Conservation (phyloP, 2,329 filamentous ascomycete species). For the Myriosclerotinia scirpicola region DNA sequence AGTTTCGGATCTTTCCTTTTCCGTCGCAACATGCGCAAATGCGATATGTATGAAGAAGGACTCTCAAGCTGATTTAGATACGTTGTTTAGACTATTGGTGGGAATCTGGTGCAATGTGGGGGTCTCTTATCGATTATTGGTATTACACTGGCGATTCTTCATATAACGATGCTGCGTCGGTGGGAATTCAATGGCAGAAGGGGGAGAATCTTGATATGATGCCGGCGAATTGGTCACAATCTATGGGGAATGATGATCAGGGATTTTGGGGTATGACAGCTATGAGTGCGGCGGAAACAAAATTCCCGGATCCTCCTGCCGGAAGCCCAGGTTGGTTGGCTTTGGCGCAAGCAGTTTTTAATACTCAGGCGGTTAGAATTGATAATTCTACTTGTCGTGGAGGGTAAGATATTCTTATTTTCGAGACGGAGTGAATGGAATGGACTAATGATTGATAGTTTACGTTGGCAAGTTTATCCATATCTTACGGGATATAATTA, state of each 20-base stretch:
- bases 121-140: slow-evolving; percentile 61
- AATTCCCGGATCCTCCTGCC: slow-evolving; percentile 65
- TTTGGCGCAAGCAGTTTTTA: slow-evolving; percentile 76
- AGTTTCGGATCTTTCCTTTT: slow-evolving; percentile 27
- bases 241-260: slow-evolving; percentile 43
- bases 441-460: slow-evolving; percentile 34
- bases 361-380: slow-evolving; percentile 72
- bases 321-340: slow-evolving; percentile 73
- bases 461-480: slow-evolving; percentile 83
- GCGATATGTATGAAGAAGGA: background rate
- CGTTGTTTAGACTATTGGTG: slow-evolving; percentile 53
- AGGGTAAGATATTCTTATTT: slow-evolving; percentile 50
- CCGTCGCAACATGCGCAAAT: slow-evolving; percentile 21
- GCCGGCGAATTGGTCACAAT: slow-evolving; percentile 48
- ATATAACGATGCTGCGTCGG: slow-evolving; percentile 55
- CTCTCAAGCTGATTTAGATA: background rate
- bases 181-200: slow-evolving; percentile 59
- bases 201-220: slow-evolving; percentile 58
- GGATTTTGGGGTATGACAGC: slow-evolving; percentile 83
- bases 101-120: slow-evolving; percentile 63
- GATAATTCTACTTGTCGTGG: slow-evolving; percentile 64
- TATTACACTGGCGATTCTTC: slow-evolving; percentile 58
- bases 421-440: background rate
- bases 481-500: slow-evolving; percentile 57
- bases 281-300: slow-evolving; percentile 75